These are phyloP conservation scores for Botrytis pseudocinerea DNA, from an alignment of 2,329 filamentous ascomycete species.

Conservation along the genomic window DNA sequence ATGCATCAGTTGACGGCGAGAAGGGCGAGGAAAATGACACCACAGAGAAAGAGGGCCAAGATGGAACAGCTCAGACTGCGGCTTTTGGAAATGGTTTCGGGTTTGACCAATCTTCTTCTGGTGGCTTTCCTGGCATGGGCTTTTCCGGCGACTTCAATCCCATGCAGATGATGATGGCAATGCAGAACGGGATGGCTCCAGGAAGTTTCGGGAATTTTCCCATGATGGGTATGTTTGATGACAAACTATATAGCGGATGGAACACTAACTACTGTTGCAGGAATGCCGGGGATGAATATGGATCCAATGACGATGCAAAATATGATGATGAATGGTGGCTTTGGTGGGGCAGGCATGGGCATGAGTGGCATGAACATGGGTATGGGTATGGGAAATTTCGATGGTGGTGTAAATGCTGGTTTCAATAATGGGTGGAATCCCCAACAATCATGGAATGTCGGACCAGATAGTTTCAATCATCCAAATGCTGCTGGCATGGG, in stretches of 20 bases:
- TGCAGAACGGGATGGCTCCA: slow-evolving; percentile 67
- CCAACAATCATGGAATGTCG: slow-evolving; percentile 79
- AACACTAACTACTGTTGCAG: slow-evolving; percentile 25
- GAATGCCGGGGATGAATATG: slow-evolving; percentile 81
- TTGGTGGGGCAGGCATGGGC: slow-evolving; percentile 72
- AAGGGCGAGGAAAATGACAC: slow-evolving; percentile 25
- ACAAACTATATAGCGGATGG: neutral
- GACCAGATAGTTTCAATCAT: slow-evolving; percentile 88
- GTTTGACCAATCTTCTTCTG: slow-evolving; percentile 44
- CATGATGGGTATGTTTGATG: slow-evolving; percentile 82
- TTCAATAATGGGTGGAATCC: slow-evolving; percentile 79
- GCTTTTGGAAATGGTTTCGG: slow-evolving; percentile 44
- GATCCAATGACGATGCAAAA: slow-evolving; percentile 74
- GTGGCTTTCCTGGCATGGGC: slow-evolving; percentile 49
- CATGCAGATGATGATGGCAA: slow-evolving; percentile 76
- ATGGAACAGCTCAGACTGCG: slow-evolving; percentile 26
- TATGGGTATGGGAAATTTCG: slow-evolving; percentile 65
- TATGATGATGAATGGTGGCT: slow-evolving; percentile 78
- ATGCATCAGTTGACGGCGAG: slow-evolving; percentile 26
- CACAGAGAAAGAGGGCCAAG: slow-evolving; percentile 27
- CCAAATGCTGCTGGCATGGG: slow-evolving; percentile 78
- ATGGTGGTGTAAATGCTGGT: slow-evolving; percentile 60
- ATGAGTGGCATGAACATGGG: slow-evolving; percentile 81
- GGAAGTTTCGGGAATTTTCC: slow-evolving; percentile 60
- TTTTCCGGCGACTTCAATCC: slow-evolving; percentile 65